phyloP scores from a whole-genome alignment of 805 yeast genomes.

The Brettanomyces sp. region DNA sequence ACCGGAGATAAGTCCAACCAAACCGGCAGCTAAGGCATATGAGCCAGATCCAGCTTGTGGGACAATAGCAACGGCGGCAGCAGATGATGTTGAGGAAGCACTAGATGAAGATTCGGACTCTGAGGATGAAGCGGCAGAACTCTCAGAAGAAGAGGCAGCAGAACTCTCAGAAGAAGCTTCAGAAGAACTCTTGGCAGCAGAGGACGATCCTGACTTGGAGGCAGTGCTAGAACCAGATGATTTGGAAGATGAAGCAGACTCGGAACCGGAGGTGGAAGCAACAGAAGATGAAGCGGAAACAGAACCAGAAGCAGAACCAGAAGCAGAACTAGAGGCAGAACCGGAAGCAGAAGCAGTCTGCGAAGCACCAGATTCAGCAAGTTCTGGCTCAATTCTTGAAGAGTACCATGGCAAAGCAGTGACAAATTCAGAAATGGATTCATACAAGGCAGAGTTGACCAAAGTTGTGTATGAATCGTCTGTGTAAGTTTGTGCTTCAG shows the following conservation, averaged over 20 bases:
- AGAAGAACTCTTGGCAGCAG: constrained; percentile 2
- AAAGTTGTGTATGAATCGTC: constrained; percentile 37
- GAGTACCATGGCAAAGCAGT: constrained; percentile 28
- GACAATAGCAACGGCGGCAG: constrained; percentile 10
- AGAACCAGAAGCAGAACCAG: constrained; percentile 8
- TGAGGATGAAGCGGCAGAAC: constrained; percentile 3
- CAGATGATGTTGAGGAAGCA: constrained; percentile 6
- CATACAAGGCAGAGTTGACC: constrained; percentile 13
- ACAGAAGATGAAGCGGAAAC: constrained; percentile 7
- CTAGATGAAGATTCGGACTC: constrained; percentile 3
- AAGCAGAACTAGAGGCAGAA: constrained; percentile 8
- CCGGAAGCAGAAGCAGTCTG: constrained; percentile 6
- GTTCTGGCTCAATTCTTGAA: constrained; percentile 18
- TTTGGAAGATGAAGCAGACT: constrained; percentile 5
- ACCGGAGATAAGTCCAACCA: constrained; percentile 9
- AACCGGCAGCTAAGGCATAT: constrained; percentile 11
- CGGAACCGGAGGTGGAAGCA: constrained; percentile 4
- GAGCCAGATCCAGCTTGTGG: constrained; percentile 6
- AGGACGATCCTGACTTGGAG: constrained; percentile 2
- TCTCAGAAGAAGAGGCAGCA: constrained; percentile 1
- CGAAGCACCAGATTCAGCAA: constrained; percentile 9
- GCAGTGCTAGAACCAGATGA: constrained; percentile 3
- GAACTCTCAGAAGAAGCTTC: not conserved
- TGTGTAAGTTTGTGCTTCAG: constrained; percentile 29
- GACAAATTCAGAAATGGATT: constrained; percentile 18